Evolutionary conservation across 208 protist genomes (phyloP).

Genomic region (Herpetomonas tarakana): DNA sequence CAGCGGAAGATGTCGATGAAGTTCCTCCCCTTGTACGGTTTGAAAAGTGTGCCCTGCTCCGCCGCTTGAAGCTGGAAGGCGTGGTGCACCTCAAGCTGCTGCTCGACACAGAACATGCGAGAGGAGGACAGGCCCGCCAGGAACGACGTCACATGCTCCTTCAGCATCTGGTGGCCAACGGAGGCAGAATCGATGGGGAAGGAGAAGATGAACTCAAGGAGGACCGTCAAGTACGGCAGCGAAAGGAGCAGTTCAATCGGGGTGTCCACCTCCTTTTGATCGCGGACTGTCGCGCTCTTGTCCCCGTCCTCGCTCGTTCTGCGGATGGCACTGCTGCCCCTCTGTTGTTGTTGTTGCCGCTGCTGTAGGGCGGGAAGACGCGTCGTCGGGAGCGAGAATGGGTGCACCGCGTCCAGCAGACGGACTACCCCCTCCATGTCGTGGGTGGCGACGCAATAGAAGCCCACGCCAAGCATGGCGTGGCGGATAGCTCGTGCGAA

Average conservation of each 20-base stretch:
- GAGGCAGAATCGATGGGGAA: not conserved
- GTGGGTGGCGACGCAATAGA: slow-evolving; percentile 34
- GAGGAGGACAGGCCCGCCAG: not conserved
- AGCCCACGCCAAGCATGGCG: slow-evolving; percentile 30
- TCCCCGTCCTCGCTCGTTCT: too few species aligned
- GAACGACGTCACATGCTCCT: not conserved
- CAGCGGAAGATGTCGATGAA: slow-evolving; percentile 38
- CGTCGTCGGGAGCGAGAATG: not conserved
- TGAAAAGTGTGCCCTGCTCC: slow-evolving; percentile 12
- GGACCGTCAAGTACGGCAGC: slow-evolving; percentile 48
- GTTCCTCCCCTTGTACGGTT: slow-evolving; percentile 19
- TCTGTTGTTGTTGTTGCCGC: not conserved
- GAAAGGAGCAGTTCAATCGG: slow-evolving; percentile 39
- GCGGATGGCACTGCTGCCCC: not conserved
- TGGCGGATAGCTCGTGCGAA: slow-evolving; percentile 26
- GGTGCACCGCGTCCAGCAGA: slow-evolving; percentile 9
- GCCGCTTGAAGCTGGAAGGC: slow-evolving; percentile 11
- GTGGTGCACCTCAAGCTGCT: slow-evolving; percentile 11
- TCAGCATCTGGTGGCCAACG: not conserved
- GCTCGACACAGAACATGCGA: slow-evolving; percentile 20
- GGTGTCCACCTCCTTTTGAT: slow-evolving; percentile 6
- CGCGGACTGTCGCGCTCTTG: not conserved
- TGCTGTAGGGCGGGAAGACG: not conserved
- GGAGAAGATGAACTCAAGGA: slow-evolving; percentile 58
- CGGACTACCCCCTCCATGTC: slow-evolving; percentile 21